phyloP scores from a whole-genome alignment of 164 flowering plant species.

The Stephania yunnanensis region DNA sequence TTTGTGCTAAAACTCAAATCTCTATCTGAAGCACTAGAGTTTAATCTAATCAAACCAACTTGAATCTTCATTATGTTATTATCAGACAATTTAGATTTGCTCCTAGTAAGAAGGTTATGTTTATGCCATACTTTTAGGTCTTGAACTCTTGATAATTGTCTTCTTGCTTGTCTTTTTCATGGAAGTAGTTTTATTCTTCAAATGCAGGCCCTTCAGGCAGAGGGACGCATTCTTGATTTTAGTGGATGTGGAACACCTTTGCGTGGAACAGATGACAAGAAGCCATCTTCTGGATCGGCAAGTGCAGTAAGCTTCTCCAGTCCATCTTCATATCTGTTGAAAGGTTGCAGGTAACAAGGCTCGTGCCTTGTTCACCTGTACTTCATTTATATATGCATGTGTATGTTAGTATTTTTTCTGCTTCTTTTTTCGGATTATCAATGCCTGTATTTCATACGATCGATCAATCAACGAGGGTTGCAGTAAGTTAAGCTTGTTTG shows the following conservation, averaged over 20 bases:
- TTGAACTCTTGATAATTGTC: background rate
- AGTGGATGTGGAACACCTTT: constrained; percentile 83
- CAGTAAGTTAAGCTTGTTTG: constrained; percentile 1
- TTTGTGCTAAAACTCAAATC: no score
- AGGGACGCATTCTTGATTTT: constrained; percentile 83
- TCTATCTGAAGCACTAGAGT: no score
- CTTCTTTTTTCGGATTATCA: background rate
- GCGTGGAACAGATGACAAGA: constrained; percentile 36
- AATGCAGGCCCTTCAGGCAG: constrained; percentile 41
- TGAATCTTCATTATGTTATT: background rate
- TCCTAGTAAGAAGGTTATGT: background rate
- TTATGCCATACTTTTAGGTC: background rate
- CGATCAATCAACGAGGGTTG: constrained; percentile 9
- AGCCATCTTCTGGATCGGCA: constrained; percentile 15
- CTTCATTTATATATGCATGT: constrained; percentile 3
- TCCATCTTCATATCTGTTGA: constrained; percentile 70
- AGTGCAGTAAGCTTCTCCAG: constrained; percentile 35
- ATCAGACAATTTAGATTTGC: background rate
- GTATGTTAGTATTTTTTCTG: constrained; percentile 4
- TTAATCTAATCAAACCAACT: background rate
- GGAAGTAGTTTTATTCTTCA: background rate
- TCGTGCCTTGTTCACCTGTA: constrained; percentile 8
- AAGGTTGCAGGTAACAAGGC: constrained; percentile 57
- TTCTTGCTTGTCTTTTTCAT: background rate
- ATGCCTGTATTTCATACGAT: constrained; percentile 7